Evolutionary conservation across 2,329 filamentous ascomycete species (phyloP).

Genomic region (Epichloe gansuensis): DNA sequence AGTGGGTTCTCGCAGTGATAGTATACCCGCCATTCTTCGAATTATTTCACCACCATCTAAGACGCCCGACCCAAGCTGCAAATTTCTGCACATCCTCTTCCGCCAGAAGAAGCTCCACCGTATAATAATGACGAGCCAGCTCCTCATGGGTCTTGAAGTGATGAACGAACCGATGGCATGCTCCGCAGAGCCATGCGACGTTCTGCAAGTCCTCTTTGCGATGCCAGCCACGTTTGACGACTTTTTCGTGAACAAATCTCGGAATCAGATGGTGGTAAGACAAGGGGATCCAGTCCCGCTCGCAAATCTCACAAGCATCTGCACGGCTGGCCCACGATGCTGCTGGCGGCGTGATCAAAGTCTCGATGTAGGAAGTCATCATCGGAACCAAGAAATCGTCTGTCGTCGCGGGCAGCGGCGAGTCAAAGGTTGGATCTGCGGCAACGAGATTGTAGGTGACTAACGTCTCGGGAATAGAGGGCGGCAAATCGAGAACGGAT

Average conservation of each 20-base stretch:
- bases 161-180: constrained; percentile 77
- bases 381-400: constrained; percentile 49
- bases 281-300: constrained; percentile 58
- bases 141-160: constrained; percentile 63
- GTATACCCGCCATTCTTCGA: too few relatives aligned
- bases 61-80: constrained; percentile 57
- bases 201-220: constrained; percentile 59
- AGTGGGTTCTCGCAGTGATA: neutral
- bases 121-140: constrained; percentile 59
- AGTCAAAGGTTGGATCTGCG: constrained; percentile 19
- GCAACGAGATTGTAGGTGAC: constrained; percentile 50
- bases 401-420: constrained; percentile 24
- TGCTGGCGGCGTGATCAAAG: constrained; percentile 48
- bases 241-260: constrained; percentile 62
- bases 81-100: constrained; percentile 61
- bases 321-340: constrained; percentile 44
- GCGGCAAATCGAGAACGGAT: constrained; percentile 36
- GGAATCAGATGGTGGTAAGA: constrained; percentile 83
- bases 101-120: constrained; percentile 54
- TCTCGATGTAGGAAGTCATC: constrained; percentile 47
- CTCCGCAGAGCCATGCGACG: constrained; percentile 76
- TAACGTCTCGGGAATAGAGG: constrained; percentile 53
- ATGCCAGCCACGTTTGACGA: constrained; percentile 68
- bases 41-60: constrained; percentile 39
- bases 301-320: constrained; percentile 62